phyloP scores from a whole-genome alignment of 1,284 basidiomycete species.

The Rhizoctonia solani region DNA sequence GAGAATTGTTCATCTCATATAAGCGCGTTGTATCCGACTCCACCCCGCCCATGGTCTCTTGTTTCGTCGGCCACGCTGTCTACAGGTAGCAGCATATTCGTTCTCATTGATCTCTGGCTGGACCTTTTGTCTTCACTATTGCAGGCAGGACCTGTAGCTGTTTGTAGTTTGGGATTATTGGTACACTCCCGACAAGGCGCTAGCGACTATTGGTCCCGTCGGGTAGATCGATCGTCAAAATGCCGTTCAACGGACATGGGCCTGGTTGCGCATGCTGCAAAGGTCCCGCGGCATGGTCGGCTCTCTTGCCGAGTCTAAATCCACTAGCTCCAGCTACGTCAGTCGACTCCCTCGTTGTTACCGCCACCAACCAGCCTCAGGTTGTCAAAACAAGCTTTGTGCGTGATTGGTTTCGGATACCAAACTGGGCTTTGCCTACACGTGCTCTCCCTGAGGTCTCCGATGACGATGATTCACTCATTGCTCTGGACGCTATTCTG shows the following conservation, averaged over 20 bases:
- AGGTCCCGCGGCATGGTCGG: slow-evolving; percentile 31
- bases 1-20: background rate
- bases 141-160: slow-evolving; percentile 20
- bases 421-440: slow-evolving; percentile 22
- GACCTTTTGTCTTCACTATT: slow-evolving; percentile 8
- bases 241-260: slow-evolving; percentile 16
- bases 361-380: slow-evolving; percentile 24
- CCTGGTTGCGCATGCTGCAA: slow-evolving; percentile 16
- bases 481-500: slow-evolving; percentile 32
- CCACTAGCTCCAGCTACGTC: slow-evolving; percentile 24
- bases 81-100: slow-evolving; percentile 10
- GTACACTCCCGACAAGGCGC: background rate
- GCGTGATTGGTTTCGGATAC: slow-evolving; percentile 24
- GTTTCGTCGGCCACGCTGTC: slow-evolving; percentile 5
- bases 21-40: background rate
- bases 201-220: background rate
- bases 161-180: background rate
- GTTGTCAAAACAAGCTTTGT: slow-evolving; percentile 12
- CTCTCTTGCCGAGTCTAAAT: slow-evolving; percentile 1
- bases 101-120: slow-evolving; percentile 21
- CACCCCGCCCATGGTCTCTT: background rate
- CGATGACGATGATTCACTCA: slow-evolving; percentile 8
- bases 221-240: background rate
- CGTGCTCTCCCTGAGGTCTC: background rate
- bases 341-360: slow-evolving; percentile 18